Percentiles rank a stretch among this genome's conserved stretches.
phyloP scores from a whole-genome alignment of 805 yeast genomes.

The Sungouiozyma ichnusensis region DNA sequence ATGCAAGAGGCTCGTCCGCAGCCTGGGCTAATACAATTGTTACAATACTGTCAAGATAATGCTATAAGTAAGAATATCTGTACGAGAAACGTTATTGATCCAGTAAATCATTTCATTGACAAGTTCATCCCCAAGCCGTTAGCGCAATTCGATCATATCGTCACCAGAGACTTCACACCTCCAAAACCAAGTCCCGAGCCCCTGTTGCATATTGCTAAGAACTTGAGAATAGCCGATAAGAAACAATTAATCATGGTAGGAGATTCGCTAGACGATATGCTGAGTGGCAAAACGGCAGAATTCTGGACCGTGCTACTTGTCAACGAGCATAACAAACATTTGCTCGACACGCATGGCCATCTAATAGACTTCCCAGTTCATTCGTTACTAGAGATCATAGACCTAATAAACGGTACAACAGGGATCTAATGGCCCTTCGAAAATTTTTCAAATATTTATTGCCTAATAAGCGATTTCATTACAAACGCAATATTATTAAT shows the following conservation, averaged over 20 bases:
- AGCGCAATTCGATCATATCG: conserved; percentile 37
- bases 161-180: conserved; percentile 56
- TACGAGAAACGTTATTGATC: conserved; percentile 46
- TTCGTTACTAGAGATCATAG: conserved; percentile 19
- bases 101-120: conserved; percentile 42
- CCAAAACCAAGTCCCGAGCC: conserved; percentile 64
- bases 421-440: no score
- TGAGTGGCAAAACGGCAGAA: conserved; percentile 55
- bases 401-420: conserved; percentile 10
- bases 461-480: no score
- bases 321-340: conserved; percentile 39
- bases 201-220: conserved; percentile 41
- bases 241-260: conserved; percentile 56
- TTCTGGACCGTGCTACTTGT: conserved; percentile 44
- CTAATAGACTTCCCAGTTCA: conserved; percentile 15
- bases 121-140: conserved; percentile 33
- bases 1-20: conserved; percentile 49
- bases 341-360: conserved; percentile 29
- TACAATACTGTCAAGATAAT: conserved; percentile 26
- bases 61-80: conserved; percentile 44
- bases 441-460: no score
- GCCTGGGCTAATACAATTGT: conserved; percentile 36
- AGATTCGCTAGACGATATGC: conserved; percentile 62
- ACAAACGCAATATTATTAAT: no score
- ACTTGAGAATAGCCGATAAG: conserved; percentile 37